Base-by-base conservation (phyloP, 495 filamentous ascomycete species). In the Neurospora sp. region DNA sequence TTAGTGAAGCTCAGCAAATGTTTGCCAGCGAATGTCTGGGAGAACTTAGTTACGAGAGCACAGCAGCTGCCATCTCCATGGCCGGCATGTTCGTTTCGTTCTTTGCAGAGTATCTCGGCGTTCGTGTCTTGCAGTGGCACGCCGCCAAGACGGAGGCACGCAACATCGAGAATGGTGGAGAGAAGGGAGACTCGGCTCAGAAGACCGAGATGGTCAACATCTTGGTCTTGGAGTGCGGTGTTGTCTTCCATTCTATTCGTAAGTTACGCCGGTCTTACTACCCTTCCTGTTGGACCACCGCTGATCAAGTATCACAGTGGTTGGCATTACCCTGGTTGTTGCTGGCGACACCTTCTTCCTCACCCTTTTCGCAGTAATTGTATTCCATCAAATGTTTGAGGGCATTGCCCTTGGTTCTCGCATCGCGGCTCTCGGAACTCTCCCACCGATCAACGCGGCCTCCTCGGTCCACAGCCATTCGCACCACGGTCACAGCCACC, bases 361-460 rank as follows among this genome's bases (percentile, higher is more conserved):
- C 59, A 86, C 85, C 9, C 85, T 90, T 40, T 85, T 88, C 72
- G 77, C 85, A 42, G 89, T 89, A 48, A 88, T 90, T 69, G 75
- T 89, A 69, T 89, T 90, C 80, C 88, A 89, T 74, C 88, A 95
- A 77, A 91, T 91, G 77, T 94, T 94, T 71, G 92, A 94, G 82
- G 92, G 92, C 22, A 85, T 94, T 71, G 92, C 92, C 22, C 87
- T 94, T 10, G 91, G 92, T 18, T 87, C 91, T 6, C 88, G 91
- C 40, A 93, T 93, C 73, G 89, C 91, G 7, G 85, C 87, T 0
- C 83, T 92, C 31, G 79, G 81, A 40, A 68, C 70, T 18, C 39
- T 70, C 40, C 69, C 68, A 53, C 71, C 70, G 3, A 61, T 74
- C 20, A 41, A 71, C 3, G 14, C 71, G 31, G 42, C 69, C n/a